Percentiles rank a stretch among this genome's conserved stretches.
Conservation (phyloP, 2,329 filamentous ascomycete species). For the Sclerotinia trifoliorum region DNA sequence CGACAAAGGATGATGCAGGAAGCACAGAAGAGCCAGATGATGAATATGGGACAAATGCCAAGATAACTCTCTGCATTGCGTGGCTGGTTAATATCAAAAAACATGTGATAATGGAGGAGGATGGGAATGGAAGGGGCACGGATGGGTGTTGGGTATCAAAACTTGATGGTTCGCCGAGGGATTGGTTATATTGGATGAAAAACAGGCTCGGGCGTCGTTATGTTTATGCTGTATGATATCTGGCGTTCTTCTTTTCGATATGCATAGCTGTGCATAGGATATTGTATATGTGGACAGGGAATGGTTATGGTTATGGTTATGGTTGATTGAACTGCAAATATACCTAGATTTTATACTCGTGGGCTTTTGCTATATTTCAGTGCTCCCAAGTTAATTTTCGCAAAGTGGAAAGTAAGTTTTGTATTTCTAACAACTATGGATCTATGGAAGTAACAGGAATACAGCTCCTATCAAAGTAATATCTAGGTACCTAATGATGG, state of each 20-base stretch:
- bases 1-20: conserved; percentile 36
- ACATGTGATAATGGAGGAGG: background rate
- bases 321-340: background rate
- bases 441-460: background rate
- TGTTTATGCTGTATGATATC: conserved; percentile 13
- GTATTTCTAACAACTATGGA: no score
- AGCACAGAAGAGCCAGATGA: conserved; percentile 29
- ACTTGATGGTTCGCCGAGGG: conserved; percentile 1
- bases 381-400: background rate
- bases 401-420: background rate
- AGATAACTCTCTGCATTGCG: background rate
- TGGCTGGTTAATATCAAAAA: background rate
- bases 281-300: background rate
- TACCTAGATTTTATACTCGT: conserved; percentile 1
- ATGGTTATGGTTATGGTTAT: conserved; percentile 3
- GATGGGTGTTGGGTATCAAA: conserved; percentile 18
- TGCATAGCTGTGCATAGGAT: conserved; percentile 4
- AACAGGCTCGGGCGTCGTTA: background rate
- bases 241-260: conserved; percentile 3
- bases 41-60: conserved; percentile 22
- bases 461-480: background rate
- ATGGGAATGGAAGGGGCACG: background rate
- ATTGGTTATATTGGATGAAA: conserved; percentile 5
- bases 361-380: background rate
- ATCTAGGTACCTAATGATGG: background rate